Conservation (phyloP, 73 alveolate species). For the Uronychia setigera region DNA sequence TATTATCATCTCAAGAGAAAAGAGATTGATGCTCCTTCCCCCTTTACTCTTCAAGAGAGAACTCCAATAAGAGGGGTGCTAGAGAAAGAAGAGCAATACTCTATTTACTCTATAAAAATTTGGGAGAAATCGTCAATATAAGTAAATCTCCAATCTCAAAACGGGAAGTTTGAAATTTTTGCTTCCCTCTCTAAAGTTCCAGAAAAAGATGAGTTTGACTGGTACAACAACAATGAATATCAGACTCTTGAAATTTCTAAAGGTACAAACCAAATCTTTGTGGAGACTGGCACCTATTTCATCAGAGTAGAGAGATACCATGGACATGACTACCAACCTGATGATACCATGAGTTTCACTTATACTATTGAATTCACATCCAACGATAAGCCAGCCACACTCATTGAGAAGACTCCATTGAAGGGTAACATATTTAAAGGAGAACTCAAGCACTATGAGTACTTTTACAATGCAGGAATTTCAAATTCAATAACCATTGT, state of each 20-base stretch:
- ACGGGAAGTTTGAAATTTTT: not conserved
- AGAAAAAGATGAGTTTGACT: not conserved
- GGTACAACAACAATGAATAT: not conserved
- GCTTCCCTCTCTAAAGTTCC: not conserved
- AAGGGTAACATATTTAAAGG: not conserved
- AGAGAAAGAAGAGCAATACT: too few species aligned
- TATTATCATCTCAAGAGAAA: not conserved
- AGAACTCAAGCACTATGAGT: conserved; percentile 8
- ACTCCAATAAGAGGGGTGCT: not conserved
- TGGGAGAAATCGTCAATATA: too few species aligned
- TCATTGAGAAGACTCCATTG: not conserved
- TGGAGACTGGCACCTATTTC: not conserved
- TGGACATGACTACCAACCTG: too few species aligned
- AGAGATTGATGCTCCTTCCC: not conserved
- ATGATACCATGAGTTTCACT: not conserved
- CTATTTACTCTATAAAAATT: too few species aligned
- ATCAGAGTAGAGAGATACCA: not conserved
- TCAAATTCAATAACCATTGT: conserved; percentile 8
- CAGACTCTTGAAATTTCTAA: not conserved
- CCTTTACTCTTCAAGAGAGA: not conserved
- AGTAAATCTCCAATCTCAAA: not conserved
- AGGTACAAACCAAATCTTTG: not conserved
- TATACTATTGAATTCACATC: not conserved
- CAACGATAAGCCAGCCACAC: not conserved
- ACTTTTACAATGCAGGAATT: not conserved